Evolutionary conservation across 148 eudicot species (phyloP).

Genomic region (Bassia scoparia): DNA sequence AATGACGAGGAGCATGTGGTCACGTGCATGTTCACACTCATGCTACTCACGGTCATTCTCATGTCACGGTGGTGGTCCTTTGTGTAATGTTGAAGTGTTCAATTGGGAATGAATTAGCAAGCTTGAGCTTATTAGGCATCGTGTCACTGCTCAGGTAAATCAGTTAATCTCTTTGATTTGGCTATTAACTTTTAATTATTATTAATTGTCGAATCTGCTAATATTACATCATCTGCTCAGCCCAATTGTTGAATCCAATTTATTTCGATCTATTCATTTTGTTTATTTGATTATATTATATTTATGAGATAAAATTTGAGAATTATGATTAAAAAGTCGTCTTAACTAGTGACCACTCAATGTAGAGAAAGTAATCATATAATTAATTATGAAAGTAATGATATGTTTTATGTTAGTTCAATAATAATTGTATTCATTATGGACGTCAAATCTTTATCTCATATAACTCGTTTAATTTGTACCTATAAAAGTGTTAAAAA

Average conservation of each 20-base stretch:
- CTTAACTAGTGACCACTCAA: too few relatives aligned
- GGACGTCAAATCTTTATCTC: background rate
- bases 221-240: too few relatives aligned
- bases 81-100: slow-evolving; percentile 14
- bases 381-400: too few relatives aligned
- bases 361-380: too few relatives aligned
- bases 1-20: slow-evolving; percentile 33
- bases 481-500: background rate
- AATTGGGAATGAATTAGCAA: slow-evolving; percentile 10
- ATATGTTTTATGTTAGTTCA: too few relatives aligned
- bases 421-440: background rate
- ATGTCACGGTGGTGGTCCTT: slow-evolving; percentile 35
- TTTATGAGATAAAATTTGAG: too few relatives aligned
- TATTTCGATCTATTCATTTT: too few relatives aligned
- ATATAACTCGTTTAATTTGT: too few relatives aligned
- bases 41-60: slow-evolving; percentile 60
- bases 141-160: slow-evolving; percentile 68
- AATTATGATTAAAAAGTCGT: too few relatives aligned
- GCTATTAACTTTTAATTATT: background rate
- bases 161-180: background rate
- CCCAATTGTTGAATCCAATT: too few relatives aligned
- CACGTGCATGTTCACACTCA: slow-evolving; percentile 55
- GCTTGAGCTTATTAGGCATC: slow-evolving; percentile 59
- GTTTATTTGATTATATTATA: too few relatives aligned
- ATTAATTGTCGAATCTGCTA: too few relatives aligned